Evolutionary conservation across 2,329 filamentous ascomycete species (phyloP), one percentile per base, ranked within the genome.

Genomic region (Huntiella abstrusa): DNA sequence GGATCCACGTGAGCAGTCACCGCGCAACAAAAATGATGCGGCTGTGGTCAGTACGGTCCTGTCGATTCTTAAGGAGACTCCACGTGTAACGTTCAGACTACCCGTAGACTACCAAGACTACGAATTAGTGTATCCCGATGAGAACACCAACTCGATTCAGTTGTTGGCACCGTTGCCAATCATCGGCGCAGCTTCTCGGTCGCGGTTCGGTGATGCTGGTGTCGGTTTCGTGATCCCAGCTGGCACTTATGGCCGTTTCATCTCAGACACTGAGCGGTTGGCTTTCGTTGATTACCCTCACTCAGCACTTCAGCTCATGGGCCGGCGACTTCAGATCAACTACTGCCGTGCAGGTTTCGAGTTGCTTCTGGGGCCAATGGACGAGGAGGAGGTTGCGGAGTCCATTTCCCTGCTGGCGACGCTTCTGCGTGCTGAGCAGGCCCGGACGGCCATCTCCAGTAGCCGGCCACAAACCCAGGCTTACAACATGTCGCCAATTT

Each of bases 231-330:
- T 69, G 42, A 75, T 87, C 51, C 74, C 77, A 2, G 65, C 66
- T 5, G 75, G 76, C n/a, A 80, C 78, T 1, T 63, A 67, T 41
- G 83, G 82, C 1, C 71, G 74, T 8, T 82, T 94, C 50, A 69
- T 93, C 43, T 83, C 80, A 5, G 83, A 92, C 53, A 73, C 73
- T n/a, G 77, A 73, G 36, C 80, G 82, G 39, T 75, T 82, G 43
- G 80, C 88, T 11, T 71, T 83, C 19, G 71, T 82, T 55, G 84
- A 92, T 64, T 76, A 85, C 57, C 65, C 72, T 16, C 87, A 93
- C 59, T 93, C 85, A 5, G 79, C 77, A 3, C 63, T 95, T 38
- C 77, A 80, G 10, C 80, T 93, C 49, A 67, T 95, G 37, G 84
- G 84, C 33, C 81, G 80, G 54, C 74, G 80, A 33, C 64, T 88